Conservation (phyloP, 441 rosid genomes). For the Erodium trifolium region DNA sequence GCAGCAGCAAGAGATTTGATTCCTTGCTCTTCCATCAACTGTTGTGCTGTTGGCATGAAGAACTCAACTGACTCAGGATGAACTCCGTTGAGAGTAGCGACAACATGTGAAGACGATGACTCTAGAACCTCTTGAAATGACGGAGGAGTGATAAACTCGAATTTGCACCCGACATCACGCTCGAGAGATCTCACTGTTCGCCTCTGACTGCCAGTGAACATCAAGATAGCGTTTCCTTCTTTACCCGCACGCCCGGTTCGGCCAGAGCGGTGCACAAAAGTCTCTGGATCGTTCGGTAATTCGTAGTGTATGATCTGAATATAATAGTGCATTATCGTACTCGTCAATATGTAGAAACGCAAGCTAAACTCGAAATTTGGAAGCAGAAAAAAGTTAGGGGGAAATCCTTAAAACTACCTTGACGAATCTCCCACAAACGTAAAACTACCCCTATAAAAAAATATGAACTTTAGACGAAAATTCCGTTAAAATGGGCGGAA, state of each 20-base stretch:
- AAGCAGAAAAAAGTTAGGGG: background rate
- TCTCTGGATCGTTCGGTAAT: constrained; percentile 95
- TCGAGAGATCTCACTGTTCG: constrained; percentile 84
- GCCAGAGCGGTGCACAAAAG: constrained; percentile 97
- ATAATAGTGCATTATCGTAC: background rate
- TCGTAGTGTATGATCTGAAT: constrained; percentile 85
- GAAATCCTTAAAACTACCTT: too few species aligned
- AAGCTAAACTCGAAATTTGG: constrained; percentile 3
- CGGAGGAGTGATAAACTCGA: constrained; percentile 85
- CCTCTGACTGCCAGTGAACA: constrained; percentile 77
- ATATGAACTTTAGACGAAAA: too few species aligned
- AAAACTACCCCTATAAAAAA: too few species aligned
- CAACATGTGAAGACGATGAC: constrained; percentile 81
- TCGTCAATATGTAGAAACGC: constrained; percentile 10
- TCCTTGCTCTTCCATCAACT: constrained; percentile 67
- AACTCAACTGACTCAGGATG: constrained; percentile 72
- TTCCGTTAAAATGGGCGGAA: too few species aligned
- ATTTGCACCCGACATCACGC: constrained; percentile 93
- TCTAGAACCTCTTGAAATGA: constrained; percentile 59
- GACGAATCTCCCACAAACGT: too few species aligned
- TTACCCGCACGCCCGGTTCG: constrained; percentile 98
- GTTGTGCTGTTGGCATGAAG: constrained; percentile 78
- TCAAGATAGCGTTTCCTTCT: constrained; percentile 80
- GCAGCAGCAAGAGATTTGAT: constrained; percentile 89
- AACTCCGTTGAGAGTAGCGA: constrained; percentile 76